These are phyloP conservation scores for Cornus kousa DNA, from an alignment of 148 eudicot species.

Conservation along the genomic window DNA sequence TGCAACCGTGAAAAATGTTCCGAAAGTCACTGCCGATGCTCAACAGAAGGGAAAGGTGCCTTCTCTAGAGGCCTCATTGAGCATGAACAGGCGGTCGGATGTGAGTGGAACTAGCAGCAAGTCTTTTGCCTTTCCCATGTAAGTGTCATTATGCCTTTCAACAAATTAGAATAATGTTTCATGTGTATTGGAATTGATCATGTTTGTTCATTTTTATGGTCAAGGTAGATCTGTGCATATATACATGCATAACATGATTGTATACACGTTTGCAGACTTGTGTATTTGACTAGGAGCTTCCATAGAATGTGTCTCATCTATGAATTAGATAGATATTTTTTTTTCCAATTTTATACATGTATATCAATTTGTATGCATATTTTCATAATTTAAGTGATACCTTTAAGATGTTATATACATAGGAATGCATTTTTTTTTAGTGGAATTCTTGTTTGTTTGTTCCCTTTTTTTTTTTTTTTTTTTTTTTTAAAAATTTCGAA, in stretches of 20 bases:
- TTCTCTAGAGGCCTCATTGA: background rate
- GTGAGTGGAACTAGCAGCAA: slow-evolving; percentile 27
- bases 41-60: slow-evolving; percentile 1
- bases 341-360: background rate
- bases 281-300: background rate
- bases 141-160: slow-evolving; percentile 19
- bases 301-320: background rate
- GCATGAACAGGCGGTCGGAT: slow-evolving; percentile 24
- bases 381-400: slow-evolving; percentile 7
- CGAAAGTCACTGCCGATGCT: background rate
- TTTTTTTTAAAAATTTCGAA: background rate
- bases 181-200: background rate
- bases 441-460: background rate
- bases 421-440: background rate
- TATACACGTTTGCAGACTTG: background rate
- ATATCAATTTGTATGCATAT: background rate
- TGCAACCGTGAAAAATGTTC: background rate
- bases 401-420: background rate
- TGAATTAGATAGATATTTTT: background rate
- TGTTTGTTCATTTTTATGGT: too few relatives aligned
- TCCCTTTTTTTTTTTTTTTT: too few relatives aligned
- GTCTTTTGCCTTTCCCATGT: slow-evolving; percentile 51
- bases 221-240: background rate
- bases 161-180: background rate
- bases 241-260: background rate